Percentiles rank a stretch among this genome's conserved stretches.
Evolutionary conservation across 768 basidiomycete genomes (phyloP).

Genomic region (Mycena latifolia): DNA sequence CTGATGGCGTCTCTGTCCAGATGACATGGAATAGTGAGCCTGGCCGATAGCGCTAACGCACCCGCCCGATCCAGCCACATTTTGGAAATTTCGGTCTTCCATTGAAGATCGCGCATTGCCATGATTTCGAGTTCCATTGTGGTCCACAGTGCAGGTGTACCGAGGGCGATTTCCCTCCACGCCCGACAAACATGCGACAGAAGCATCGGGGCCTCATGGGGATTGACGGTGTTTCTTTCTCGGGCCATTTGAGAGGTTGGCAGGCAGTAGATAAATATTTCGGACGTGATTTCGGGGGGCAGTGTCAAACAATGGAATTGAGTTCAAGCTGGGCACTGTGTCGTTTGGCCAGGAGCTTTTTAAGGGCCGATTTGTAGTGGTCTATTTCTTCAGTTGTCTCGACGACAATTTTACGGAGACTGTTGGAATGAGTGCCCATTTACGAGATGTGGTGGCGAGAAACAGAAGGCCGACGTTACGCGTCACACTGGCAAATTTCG

Average conservation of each 20-base stretch:
- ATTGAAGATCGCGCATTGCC: no score
- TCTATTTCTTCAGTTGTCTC: background rate
- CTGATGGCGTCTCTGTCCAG: background rate
- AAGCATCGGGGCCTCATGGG: constrained; percentile 2
- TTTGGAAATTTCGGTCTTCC: background rate
- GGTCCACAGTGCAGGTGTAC: constrained; percentile 11
- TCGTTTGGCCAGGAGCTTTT: background rate
- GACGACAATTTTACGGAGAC: background rate
- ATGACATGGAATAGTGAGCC: background rate
- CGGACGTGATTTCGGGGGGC: constrained; percentile 12
- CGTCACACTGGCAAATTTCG: background rate
- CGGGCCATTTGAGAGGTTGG: background rate
- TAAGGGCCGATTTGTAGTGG: background rate
- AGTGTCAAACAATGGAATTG: background rate
- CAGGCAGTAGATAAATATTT: constrained; percentile 7
- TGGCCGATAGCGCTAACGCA: constrained; percentile 1
- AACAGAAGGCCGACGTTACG: background rate
- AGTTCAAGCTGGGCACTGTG: background rate
- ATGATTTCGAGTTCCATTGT: background rate
- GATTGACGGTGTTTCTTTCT: background rate
- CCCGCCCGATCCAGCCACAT: constrained; percentile 17
- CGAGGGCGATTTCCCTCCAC: background rate
- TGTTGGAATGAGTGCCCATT: background rate
- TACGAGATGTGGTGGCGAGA: background rate
- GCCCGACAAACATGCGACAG: background rate